Percentiles rank a stretch among this genome's conserved stretches.
Evolutionary conservation across 495 filamentous ascomycete species (phyloP).

Genomic region (Friedmanniomyces simplex): DNA sequence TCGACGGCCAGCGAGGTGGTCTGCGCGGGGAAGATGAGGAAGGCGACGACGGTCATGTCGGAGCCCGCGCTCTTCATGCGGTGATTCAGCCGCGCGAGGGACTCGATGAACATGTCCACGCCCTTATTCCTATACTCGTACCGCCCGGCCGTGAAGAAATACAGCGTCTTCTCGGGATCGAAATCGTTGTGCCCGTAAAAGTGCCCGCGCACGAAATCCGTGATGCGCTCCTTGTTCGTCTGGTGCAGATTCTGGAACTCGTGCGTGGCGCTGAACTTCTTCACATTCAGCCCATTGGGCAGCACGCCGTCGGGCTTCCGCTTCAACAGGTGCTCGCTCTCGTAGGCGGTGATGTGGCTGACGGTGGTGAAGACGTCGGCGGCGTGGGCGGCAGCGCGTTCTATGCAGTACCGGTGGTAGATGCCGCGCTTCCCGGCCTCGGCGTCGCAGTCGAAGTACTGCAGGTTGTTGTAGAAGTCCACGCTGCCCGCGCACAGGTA

Average conservation of each 20-base stretch:
- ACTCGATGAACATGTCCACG: slow-evolving; percentile 98
- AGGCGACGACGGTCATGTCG: slow-evolving; percentile 93
- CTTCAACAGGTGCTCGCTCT: slow-evolving; percentile 94
- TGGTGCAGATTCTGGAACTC: slow-evolving; percentile 98
- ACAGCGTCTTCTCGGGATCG: slow-evolving; percentile 92
- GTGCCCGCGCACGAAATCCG: slow-evolving; percentile 95
- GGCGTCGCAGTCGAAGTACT: slow-evolving; percentile 91
- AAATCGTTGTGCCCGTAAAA: slow-evolving; percentile 99
- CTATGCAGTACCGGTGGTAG: slow-evolving; percentile 97
- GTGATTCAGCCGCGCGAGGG: slow-evolving; percentile 87
- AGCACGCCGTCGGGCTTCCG: slow-evolving; percentile 94
- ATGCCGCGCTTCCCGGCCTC: slow-evolving; percentile 97
- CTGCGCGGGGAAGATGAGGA: slow-evolving; percentile 97
- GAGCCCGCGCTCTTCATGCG: slow-evolving; percentile 73
- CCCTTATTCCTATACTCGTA: slow-evolving; percentile 99
- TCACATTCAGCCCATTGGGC: slow-evolving; percentile 94
- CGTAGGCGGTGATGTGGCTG: slow-evolving; percentile 95
- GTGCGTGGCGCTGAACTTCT: slow-evolving; percentile 97
- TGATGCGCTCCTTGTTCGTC: slow-evolving; percentile 91
- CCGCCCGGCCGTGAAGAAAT: slow-evolving; percentile 90
- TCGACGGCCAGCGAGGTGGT: slow-evolving; percentile 95
- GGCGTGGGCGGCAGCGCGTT: slow-evolving; percentile 80
- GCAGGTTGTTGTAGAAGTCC: slow-evolving; percentile 98
- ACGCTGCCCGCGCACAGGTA: slow-evolving; percentile 96
- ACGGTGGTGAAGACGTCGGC: slow-evolving; percentile 98